Evolutionary conservation across 2,329 filamentous ascomycete species (phyloP).

Genomic region (Pseudofabraea citricarpa): DNA sequence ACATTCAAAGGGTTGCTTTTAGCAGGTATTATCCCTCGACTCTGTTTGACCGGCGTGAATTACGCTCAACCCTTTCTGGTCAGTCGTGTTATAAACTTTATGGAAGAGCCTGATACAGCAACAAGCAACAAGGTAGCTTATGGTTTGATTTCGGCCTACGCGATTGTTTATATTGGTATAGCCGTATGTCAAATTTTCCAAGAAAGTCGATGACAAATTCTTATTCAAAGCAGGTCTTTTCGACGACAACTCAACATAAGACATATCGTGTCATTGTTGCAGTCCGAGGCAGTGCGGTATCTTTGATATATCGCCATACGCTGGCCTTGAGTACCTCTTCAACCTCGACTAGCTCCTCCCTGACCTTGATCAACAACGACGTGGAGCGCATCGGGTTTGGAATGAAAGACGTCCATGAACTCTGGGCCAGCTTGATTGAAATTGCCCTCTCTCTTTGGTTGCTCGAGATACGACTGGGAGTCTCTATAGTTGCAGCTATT

Average conservation of each 20-base stretch:
- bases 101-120: constrained; percentile 21
- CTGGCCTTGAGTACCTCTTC: constrained; percentile 4
- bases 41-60: constrained; percentile 5
- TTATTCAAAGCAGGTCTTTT: neutral
- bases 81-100: constrained; percentile 28
- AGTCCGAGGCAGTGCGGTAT: constrained; percentile 4
- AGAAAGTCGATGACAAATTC: neutral
- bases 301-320: constrained; percentile 8
- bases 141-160: constrained; percentile 36
- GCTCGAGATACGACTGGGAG: constrained; percentile 15
- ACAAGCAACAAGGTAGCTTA: constrained; percentile 25
- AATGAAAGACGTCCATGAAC: constrained; percentile 24
- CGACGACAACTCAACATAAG: neutral
- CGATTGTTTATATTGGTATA: constrained; percentile 37
- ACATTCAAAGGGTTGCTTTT: neutral
- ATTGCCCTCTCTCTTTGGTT: constrained; percentile 30
- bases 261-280: constrained; percentile 2
- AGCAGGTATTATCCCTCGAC: constrained; percentile 3
- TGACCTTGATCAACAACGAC: constrained; percentile 19
- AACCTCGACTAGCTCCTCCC: constrained; percentile 2
- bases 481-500: constrained; percentile 1
- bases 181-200: constrained; percentile 27
- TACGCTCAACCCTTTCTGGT: constrained; percentile 39
- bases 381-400: constrained; percentile 20
- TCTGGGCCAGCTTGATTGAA: constrained; percentile 33